Percentiles rank a stretch among this genome's conserved stretches.
These are phyloP conservation scores for Bifiguratus adelaidae DNA, from an alignment of 192 early-diverging fungal genomes.

Conservation along the genomic window DNA sequence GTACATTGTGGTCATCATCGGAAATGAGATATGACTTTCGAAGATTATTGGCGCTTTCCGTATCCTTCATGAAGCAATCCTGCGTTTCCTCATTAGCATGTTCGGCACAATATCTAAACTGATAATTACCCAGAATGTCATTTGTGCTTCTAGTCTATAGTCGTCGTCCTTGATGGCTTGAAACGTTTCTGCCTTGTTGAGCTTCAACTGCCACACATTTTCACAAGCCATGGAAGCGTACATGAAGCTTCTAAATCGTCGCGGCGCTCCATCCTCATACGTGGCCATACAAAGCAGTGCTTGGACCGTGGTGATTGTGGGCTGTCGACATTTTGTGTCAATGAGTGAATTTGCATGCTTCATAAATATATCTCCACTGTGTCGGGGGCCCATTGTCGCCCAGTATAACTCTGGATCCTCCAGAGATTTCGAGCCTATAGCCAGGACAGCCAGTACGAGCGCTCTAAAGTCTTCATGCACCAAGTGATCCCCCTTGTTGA, in stretches of 20 bases:
- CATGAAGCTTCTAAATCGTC: not conserved
- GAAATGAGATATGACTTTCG: not conserved
- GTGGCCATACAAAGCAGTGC: not conserved
- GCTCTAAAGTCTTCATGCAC: not conserved
- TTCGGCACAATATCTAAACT: too few species aligned
- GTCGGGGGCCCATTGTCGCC: not conserved
- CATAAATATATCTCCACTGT: not conserved
- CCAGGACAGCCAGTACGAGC: not conserved
- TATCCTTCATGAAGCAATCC: not conserved
- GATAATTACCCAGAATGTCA: not conserved
- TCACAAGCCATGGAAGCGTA: not conserved
- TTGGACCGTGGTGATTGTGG: not conserved
- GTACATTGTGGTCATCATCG: not conserved
- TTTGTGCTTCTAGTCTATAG: not conserved
- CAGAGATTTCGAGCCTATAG: not conserved
- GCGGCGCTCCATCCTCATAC: not conserved
- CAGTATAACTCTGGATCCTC: not conserved
- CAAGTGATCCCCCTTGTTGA: not conserved
- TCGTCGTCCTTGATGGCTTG: not conserved
- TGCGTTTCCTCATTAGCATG: too few species aligned
- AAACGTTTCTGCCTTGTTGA: not conserved
- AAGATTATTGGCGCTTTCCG: not conserved
- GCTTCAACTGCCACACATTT: not conserved
- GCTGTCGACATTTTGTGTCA: not conserved
- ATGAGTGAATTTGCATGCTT: not conserved